Evolutionary conservation across 2,329 filamentous ascomycete species (phyloP).

Genomic region (Volutella citrinella): DNA sequence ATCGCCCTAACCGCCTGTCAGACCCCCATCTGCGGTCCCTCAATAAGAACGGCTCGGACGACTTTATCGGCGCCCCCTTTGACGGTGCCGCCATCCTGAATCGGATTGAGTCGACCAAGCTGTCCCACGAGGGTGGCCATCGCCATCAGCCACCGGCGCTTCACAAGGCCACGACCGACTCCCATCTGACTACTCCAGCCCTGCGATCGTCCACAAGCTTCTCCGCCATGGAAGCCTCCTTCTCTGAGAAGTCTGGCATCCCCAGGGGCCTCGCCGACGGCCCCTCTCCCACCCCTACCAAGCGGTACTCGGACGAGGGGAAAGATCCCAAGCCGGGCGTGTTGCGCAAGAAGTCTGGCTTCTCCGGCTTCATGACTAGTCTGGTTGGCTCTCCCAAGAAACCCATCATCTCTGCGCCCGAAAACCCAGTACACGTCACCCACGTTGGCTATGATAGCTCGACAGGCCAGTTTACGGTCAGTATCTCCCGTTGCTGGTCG

Average conservation of each 20-base stretch:
- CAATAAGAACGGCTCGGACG: slow-evolving; percentile 44
- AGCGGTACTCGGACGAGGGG: slow-evolving; percentile 77
- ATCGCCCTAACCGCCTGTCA: slow-evolving; percentile 25
- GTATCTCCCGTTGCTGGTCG: slow-evolving; percentile 31
- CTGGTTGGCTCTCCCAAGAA: slow-evolving; percentile 81
- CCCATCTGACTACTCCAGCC: slow-evolving; percentile 48
- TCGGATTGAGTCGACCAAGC: slow-evolving; percentile 54
- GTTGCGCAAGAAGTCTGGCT: slow-evolving; percentile 80
- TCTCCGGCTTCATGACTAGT: slow-evolving; percentile 84
- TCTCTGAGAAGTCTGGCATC: slow-evolving; percentile 37
- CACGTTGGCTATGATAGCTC: slow-evolving; percentile 97
- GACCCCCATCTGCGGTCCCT: slow-evolving; percentile 23
- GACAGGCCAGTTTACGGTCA: slow-evolving; percentile 92
- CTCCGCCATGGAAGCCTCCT: slow-evolving; percentile 32
- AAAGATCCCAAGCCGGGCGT: slow-evolving; percentile 60
- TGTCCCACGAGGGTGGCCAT: slow-evolving; percentile 25
- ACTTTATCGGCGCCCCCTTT: slow-evolving; percentile 63
- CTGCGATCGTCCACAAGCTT: slow-evolving; percentile 63
- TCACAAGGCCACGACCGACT: slow-evolving; percentile 52
- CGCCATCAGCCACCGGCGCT: slow-evolving; percentile 31
- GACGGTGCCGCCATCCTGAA: slow-evolving; percentile 61
- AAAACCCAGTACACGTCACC: slow-evolving; percentile 96
- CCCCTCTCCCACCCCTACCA: slow-evolving; percentile 48
- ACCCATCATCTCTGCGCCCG: slow-evolving; percentile 92
- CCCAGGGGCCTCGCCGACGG: slow-evolving; percentile 39